These are phyloP conservation scores for Barbarea vulgaris DNA, from an alignment of 345 rosid genomes.

Conservation along the genomic window DNA sequence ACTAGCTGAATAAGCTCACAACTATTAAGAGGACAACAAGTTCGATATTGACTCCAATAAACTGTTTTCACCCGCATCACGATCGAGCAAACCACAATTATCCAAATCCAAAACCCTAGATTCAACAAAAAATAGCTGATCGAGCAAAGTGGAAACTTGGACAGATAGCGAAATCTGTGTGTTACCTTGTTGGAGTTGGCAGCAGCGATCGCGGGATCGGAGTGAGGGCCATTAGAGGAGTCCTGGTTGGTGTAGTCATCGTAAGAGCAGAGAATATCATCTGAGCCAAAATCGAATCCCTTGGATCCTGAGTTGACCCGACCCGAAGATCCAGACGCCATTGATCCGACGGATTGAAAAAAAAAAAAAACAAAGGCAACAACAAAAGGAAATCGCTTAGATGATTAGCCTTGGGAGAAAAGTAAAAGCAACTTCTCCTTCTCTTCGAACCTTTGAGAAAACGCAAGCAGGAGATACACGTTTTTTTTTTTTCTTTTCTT, in stretches of 20 bases:
- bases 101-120: conserved; percentile 19
- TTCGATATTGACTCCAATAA: neutral
- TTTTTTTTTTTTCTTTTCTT: neutral
- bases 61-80: neutral
- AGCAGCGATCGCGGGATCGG: conserved; percentile 56
- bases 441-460: conserved; percentile 24
- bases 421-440: conserved; percentile 27
- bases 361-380: neutral
- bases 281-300: conserved; percentile 92
- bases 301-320: conserved; percentile 67
- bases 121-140: neutral
- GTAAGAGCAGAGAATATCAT: conserved; percentile 97
- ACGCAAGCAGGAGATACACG: conserved; percentile 33
- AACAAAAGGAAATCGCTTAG: conserved; percentile 3
- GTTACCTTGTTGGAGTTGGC: conserved; percentile 41
- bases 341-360: conserved; percentile 28
- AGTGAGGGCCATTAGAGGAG: conserved; percentile 62
- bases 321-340: conserved; percentile 93
- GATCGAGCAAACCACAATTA: neutral
- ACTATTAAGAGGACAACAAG: neutral
- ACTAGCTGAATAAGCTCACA: neutral
- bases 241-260: conserved; percentile 83
- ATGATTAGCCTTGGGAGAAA: conserved; percentile 16
- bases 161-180: neutral
- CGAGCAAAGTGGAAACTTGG: neutral